Evolutionary conservation across 768 basidiomycete genomes (phyloP).

Genomic region (Lentinula lateritia): DNA sequence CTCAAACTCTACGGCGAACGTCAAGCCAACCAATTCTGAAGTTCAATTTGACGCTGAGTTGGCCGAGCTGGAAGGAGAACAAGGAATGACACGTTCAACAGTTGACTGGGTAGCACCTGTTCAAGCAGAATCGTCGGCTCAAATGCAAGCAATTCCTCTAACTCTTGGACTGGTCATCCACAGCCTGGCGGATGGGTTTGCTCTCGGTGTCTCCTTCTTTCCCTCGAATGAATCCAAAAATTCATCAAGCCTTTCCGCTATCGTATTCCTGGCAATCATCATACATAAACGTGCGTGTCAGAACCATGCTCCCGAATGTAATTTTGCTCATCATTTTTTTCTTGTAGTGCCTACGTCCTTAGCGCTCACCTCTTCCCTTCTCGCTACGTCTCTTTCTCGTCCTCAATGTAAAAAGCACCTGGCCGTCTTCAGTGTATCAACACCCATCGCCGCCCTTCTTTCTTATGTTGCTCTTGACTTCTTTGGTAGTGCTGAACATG

Average conservation of each 20-base stretch:
- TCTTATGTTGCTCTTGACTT: slow-evolving; percentile 65
- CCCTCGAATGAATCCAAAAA: slow-evolving; percentile 13
- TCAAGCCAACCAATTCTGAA: slow-evolving; percentile 12
- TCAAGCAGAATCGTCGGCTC: slow-evolving; percentile 3
- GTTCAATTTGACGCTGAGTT: slow-evolving; percentile 61
- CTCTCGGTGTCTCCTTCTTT: slow-evolving; percentile 72
- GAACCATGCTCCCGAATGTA: neutral
- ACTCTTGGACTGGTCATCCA: slow-evolving; percentile 87
- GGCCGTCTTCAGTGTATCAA: slow-evolving; percentile 74
- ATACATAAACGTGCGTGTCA: slow-evolving; percentile 74
- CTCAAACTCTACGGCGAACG: slow-evolving; percentile 6
- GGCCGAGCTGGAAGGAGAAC: slow-evolving; percentile 47
- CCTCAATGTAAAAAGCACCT: slow-evolving; percentile 70
- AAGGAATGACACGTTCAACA: slow-evolving; percentile 18
- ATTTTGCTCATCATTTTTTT: neutral
- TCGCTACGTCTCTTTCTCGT: slow-evolving; percentile 68
- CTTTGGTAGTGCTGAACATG: slow-evolving; percentile 38
- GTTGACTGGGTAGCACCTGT: neutral
- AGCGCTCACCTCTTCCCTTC: slow-evolving; percentile 79
- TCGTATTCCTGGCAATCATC: slow-evolving; percentile 88
- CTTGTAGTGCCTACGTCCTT: slow-evolving; percentile 80
- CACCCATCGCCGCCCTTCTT: slow-evolving; percentile 76
- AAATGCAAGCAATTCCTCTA: slow-evolving; percentile 55
- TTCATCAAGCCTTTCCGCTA: slow-evolving; percentile 53
- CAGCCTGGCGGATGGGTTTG: slow-evolving; percentile 87